Conservation (phyloP, 192 early-diverging fungal species). For the Podila verticillata region DNA sequence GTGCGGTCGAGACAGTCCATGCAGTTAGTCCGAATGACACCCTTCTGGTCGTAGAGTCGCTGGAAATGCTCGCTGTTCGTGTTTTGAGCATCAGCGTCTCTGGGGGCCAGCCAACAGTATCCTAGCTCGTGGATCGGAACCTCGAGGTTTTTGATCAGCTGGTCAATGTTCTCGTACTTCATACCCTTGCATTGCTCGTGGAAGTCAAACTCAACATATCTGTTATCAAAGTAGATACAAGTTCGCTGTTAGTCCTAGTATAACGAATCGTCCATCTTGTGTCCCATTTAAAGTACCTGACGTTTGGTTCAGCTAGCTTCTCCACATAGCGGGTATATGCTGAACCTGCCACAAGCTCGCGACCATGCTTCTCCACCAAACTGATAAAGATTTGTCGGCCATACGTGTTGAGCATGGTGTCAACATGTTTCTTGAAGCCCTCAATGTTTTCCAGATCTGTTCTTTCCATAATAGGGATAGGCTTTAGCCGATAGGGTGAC, state of each 20-base stretch:
- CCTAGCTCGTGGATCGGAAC: conserved; percentile 72
- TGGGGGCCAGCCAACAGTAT: conserved; percentile 53
- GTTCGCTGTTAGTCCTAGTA: neutral
- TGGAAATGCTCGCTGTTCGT: conserved; percentile 11
- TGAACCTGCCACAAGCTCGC: conserved; percentile 70
- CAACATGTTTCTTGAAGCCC: conserved; percentile 67
- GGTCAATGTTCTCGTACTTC: conserved; percentile 88
- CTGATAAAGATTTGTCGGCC: conserved; percentile 71
- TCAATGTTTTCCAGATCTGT: conserved; percentile 59
- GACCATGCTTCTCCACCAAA: conserved; percentile 73
- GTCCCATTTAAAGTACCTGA: conserved; percentile 43
- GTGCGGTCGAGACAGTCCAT: conserved; percentile 99
- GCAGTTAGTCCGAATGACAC: conserved; percentile 78
- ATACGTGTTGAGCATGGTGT: conserved; percentile 56
- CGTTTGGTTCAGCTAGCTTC: conserved; percentile 53
- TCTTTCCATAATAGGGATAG: conserved; percentile 67
- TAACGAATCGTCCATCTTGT: neutral
- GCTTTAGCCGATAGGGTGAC: conserved; percentile 74
- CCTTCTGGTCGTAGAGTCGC: conserved; percentile 45
- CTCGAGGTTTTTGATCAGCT: conserved; percentile 74
- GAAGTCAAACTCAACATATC: conserved; percentile 94
- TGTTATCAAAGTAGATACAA: conserved; percentile 4
- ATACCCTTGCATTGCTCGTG: conserved; percentile 92
- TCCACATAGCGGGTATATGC: conserved; percentile 69
- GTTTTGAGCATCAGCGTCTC: neutral